Evolutionary conservation across 2,329 filamentous ascomycete genomes (phyloP), one percentile per base, ranked within the genome.

Genomic region (Cordyceps militaris): DNA sequence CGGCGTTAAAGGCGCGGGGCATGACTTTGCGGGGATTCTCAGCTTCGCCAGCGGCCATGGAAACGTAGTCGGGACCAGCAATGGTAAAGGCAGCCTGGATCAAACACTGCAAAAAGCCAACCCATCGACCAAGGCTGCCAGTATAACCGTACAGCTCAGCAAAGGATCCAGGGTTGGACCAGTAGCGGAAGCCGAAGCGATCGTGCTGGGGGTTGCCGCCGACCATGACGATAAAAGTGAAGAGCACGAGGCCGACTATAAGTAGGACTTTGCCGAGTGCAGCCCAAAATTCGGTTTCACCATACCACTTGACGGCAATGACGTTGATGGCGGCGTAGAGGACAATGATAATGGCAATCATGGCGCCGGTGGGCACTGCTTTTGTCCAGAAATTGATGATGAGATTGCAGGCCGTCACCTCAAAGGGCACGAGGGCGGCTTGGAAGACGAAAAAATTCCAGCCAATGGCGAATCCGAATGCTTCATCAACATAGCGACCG

Each of bases 221-320:
- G 1, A 94, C 74, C 86, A 94, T 93, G 62, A 85, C 83, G 62
- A 95, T 79, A 66, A 96, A 90, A 2, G 90, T 93, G 73, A 89
- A 92, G 61, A 84, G 65, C 63, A 92, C 80, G 52, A 93, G 77
- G 1, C 83, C 87, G 36, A 91, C 71, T 60, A 89, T 88, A 52
- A 91, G 77, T 2, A 91, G 64, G 3, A 91, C 80, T 68, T 91
- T 91, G 56, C 85, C 85, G 2, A 89, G 69, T 2, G 89, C 85
- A 21, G 86, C 82, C 79, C 80, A 83, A 66, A 95, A 94, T 67
- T 94, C 89, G 0, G 85, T 81, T 71, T 91, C 87, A 46, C 88
- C 88, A 59, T 89, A 91, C 78, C 80, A 89, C 62, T 86, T 78
- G 19, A 91, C 87, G 1, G 85, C 86, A 60, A 92, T 77, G 48